These are phyloP conservation scores for Globisporangium polare DNA, from an alignment of 352 stramenopile species.

Conservation along the genomic window DNA sequence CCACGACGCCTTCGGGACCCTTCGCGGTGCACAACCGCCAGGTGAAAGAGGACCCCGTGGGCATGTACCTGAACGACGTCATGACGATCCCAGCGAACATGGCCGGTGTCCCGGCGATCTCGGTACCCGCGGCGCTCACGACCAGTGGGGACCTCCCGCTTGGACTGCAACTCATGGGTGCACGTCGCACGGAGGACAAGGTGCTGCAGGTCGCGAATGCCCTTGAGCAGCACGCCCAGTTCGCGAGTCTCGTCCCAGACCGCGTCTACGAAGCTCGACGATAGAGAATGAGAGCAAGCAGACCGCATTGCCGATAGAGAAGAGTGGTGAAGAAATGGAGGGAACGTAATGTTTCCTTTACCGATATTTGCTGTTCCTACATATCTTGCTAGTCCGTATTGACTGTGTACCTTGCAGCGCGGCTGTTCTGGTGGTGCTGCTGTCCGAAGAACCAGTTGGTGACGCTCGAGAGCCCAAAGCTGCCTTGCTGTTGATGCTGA, in stretches of 20 bases:
- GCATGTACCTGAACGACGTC: conserved; percentile 91
- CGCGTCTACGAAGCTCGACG: conserved; percentile 42
- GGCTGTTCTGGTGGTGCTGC: background rate
- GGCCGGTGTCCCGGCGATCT: conserved; percentile 83
- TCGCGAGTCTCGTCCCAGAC: conserved; percentile 37
- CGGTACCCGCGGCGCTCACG: conserved; percentile 65
- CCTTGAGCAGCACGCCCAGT: conserved; percentile 54
- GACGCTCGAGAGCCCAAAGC: background rate
- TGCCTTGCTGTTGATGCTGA: background rate
- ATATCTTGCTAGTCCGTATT: background rate
- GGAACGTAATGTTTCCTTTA: too few species aligned
- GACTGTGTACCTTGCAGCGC: conserved; percentile 2
- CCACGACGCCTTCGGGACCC: conserved; percentile 80
- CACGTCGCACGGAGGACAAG: conserved; percentile 51
- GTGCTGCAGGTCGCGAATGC: conserved; percentile 60
- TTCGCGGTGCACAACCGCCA: conserved; percentile 62
- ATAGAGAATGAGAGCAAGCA: conserved; percentile 3
- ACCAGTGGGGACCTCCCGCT: conserved; percentile 56
- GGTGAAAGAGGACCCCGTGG: conserved; percentile 62
- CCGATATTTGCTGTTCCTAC: too few species aligned
- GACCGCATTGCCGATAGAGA: conserved; percentile 1
- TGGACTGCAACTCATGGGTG: conserved; percentile 76
- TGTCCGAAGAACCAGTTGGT: conserved; percentile 3
- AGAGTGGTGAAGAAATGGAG: conserved; percentile 1
- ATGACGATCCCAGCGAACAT: conserved; percentile 91